These are phyloP conservation scores for Setaria viridis DNA, from an alignment of 202 grass and related monocot genomes.

Conservation along the genomic window DNA sequence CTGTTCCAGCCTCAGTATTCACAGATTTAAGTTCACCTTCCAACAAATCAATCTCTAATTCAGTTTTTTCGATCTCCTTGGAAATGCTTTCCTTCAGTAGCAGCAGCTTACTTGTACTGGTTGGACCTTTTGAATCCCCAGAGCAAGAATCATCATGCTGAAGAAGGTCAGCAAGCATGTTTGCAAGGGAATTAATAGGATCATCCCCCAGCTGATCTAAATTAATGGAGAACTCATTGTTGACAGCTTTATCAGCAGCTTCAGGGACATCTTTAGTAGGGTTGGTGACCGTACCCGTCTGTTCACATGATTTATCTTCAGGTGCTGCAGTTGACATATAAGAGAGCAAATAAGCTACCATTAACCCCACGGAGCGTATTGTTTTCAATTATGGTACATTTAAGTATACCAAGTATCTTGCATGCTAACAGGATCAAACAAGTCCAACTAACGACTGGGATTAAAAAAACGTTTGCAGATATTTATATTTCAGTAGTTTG, in stretches of 20 bases:
- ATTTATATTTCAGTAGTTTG: constrained; percentile 1
- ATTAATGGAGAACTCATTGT: constrained; percentile 45
- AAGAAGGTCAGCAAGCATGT: constrained; percentile 63
- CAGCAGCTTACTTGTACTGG: constrained; percentile 63
- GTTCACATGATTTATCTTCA: constrained; percentile 67
- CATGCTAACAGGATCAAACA: not conserved
- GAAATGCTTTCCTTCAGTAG: constrained; percentile 78
- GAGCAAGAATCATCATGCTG: constrained; percentile 71
- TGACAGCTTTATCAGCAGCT: constrained; percentile 37
- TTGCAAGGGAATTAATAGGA: constrained; percentile 61
- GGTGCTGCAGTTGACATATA: constrained; percentile 56
- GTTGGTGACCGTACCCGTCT: constrained; percentile 39
- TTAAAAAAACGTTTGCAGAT: not conserved
- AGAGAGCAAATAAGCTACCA: constrained; percentile 18
- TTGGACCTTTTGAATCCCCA: constrained; percentile 68
- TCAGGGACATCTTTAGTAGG: constrained; percentile 42
- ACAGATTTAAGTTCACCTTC: constrained; percentile 79
- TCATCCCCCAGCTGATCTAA: constrained; percentile 60
- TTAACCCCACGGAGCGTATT: not conserved
- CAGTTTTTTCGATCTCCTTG: constrained; percentile 84
- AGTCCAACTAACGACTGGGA: not conserved
- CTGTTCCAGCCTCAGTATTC: constrained; percentile 29
- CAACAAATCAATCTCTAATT: constrained; percentile 87
- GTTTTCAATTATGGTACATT: constrained; percentile 4
- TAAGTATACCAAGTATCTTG: not conserved